phyloP scores from a whole-genome alignment of 768 basidiomycete genomes.

The Agaricus sinodeliciosus region DNA sequence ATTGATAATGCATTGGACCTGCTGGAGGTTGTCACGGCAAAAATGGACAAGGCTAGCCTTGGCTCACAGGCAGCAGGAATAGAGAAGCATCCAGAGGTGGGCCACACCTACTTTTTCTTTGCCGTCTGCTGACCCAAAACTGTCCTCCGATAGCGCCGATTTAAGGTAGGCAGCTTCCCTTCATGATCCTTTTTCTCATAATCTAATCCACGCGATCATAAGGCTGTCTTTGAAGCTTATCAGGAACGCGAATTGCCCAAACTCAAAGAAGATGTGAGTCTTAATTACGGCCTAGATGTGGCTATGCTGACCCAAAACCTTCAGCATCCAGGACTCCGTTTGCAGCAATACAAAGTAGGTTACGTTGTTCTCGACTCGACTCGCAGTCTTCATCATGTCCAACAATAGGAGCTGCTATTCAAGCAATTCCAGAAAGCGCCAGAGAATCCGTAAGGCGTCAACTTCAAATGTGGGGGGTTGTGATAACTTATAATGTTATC shows the following conservation, averaged over 20 bases:
- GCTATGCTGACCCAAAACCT: conserved; percentile 4
- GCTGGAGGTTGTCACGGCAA: conserved; percentile 82
- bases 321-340: conserved; percentile 82
- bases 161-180: conserved; percentile 51
- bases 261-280: conserved; percentile 58
- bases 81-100: conserved; percentile 89
- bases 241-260: conserved; percentile 80
- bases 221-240: conserved; percentile 90
- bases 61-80: conserved; percentile 82
- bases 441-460: conserved; percentile 76
- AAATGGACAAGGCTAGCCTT: conserved; percentile 88
- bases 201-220: conserved; percentile 13
- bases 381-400: conserved; percentile 4
- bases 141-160: conserved; percentile 56
- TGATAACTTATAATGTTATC: background rate
- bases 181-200: background rate
- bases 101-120: conserved; percentile 13
- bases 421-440: conserved; percentile 97
- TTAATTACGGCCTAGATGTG: background rate
- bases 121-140: conserved; percentile 9
- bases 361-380: background rate
- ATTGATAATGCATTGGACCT: conserved; percentile 89
- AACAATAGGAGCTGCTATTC: conserved; percentile 67
- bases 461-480: background rate
- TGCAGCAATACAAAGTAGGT: conserved; percentile 83